Percentiles rank a stretch among this genome's conserved stretches.
Evolutionary conservation across 495 filamentous ascomycete species (phyloP).

Genomic region (Podospora anserina): DNA sequence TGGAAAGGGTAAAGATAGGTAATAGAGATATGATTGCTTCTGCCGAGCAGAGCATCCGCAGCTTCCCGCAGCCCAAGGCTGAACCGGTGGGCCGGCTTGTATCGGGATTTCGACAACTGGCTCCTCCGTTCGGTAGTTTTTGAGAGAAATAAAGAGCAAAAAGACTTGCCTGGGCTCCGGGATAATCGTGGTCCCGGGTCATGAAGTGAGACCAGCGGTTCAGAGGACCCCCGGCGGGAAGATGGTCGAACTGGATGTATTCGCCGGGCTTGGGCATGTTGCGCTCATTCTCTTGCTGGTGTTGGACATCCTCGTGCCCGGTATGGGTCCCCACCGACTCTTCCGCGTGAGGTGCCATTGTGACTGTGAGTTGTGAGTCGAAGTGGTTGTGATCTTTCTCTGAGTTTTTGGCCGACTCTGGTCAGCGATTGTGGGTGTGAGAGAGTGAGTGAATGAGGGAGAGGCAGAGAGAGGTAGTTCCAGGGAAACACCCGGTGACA

Average conservation of each 20-base stretch:
- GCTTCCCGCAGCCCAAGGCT: neutral
- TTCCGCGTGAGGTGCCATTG: constrained; percentile 29
- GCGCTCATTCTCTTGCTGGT: constrained; percentile 15
- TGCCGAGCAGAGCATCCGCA: constrained; percentile 3
- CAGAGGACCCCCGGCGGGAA: constrained; percentile 42
- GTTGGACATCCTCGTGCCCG: neutral
- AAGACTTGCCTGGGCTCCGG: constrained; percentile 72
- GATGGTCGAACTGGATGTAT: constrained; percentile 44
- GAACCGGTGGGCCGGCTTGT: constrained; percentile 9
- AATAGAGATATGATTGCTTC: neutral
- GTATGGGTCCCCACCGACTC: constrained; percentile 9
- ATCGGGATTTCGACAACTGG: constrained; percentile 16
- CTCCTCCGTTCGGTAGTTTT: neutral
- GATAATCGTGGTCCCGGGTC: constrained; percentile 77
- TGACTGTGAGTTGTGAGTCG: neutral
- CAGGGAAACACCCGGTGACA: neutral
- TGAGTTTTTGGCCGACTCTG: neutral
- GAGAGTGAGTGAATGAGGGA: too few relatives aligned
- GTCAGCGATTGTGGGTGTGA: neutral
- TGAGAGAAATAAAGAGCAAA: constrained; percentile 3
- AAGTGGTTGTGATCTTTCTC: neutral
- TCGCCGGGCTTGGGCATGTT: constrained; percentile 42
- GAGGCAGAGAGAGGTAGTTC: neutral
- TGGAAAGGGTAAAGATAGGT: neutral
- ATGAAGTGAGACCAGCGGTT: constrained; percentile 50